Base-by-base conservation (phyloP, 495 filamentous ascomycete genomes). In the Penicillium maclennaniae region DNA sequence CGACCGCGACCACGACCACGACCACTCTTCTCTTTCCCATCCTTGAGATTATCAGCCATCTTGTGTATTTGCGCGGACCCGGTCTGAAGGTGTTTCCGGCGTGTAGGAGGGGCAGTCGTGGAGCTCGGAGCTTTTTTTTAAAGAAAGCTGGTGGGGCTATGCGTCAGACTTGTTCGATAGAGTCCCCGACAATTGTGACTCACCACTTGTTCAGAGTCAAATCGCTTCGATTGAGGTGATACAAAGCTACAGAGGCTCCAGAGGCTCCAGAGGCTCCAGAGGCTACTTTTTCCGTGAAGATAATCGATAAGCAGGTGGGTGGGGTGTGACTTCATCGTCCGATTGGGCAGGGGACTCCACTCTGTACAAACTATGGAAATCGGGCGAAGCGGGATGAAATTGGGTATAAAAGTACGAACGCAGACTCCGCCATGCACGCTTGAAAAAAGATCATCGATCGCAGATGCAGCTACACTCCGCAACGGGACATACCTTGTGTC, bases 381-480 rank as follows among this genome's bases (percentile, higher is more conserved):
- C 4, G 28, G 19, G 23, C 23, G 23, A 23, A 23, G 23, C 2
- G 2, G n/a, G 17, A 27, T 50, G 31, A 25, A 46, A 44, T 51
- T 50, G 58, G 58, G 55, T 61, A 61, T 58, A 64, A 41, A 38
- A 40, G 51, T 17, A 19, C 15, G 17, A 42, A 48, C 19, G 15
- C 40, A 47, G 23, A 46, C 38, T 34, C 38, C 21, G 0, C 6
- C 3, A 36, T 36, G 46, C 37, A 27, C 17, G 31, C 0, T 39
- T 7, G n/a, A 21, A 20, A 21, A 20, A 20, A 2, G 2, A 47
- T 59, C 36, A 75, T 34, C 74, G 71, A 67, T 69, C 79, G 73
- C 93, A 98, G 59, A 83, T 80, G 68, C 93, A 98, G 59, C 79
- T 75, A 68, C 93, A 98, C 59, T 93, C 91, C 1, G 91, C 85